A percentile compares a stretch with the other conserved stretches of the same genome.
These are phyloP conservation scores for Cladosporium sp. DNA, from an alignment of 2,329 filamentous ascomycete genomes.

Conservation along the genomic window DNA sequence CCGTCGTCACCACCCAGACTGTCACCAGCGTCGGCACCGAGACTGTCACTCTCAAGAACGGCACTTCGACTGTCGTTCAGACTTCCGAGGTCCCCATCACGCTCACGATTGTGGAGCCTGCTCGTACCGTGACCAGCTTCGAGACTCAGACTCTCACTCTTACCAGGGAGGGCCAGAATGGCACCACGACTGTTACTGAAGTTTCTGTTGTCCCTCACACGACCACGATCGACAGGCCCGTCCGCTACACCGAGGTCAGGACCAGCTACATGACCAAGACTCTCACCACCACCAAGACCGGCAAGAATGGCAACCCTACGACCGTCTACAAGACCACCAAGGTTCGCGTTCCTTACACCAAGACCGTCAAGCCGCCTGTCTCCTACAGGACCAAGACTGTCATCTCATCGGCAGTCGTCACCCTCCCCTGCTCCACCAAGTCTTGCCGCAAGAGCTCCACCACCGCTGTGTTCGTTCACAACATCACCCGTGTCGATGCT, in stretches of 20 bases:
- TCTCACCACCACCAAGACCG: neutral
- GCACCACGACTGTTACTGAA: conserved; percentile 4
- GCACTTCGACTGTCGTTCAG: neutral
- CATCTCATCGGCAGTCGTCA: neutral
- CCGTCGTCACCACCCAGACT: neutral
- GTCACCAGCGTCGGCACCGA: neutral
- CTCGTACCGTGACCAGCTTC: neutral
- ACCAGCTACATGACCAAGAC: neutral
- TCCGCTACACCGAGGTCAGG: neutral
- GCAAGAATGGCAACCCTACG: neutral
- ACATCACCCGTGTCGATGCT: neutral
- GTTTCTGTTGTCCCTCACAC: neutral
- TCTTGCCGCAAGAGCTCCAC: conserved; percentile 5
- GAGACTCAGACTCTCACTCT: neutral
- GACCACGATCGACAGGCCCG: neutral
- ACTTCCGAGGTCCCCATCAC: neutral
- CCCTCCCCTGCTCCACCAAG: conserved; percentile 7
- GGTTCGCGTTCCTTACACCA: neutral
- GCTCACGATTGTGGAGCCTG: neutral
- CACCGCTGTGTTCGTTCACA: neutral
- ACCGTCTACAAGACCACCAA: neutral
- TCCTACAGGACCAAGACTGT: conserved; percentile 6
- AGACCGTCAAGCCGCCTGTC: conserved; percentile 10
- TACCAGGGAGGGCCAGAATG: neutral
- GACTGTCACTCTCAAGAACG: neutral